Evolutionary conservation across 2,329 filamentous ascomycete species (phyloP).

Genomic region (Aspergillus unguis): DNA sequence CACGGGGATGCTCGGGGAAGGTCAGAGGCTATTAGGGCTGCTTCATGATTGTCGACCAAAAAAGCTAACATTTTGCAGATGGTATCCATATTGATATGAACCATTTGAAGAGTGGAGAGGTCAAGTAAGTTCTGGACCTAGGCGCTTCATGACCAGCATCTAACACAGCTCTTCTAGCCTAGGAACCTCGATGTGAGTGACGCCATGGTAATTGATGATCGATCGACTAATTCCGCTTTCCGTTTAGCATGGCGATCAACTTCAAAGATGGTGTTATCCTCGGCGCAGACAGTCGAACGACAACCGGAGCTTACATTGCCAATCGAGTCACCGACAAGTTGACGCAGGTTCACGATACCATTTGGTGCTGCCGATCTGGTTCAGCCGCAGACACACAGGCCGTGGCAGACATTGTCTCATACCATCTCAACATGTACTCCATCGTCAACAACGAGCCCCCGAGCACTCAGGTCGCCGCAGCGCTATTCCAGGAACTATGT

Average conservation of each 20-base stretch:
- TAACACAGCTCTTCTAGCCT: constrained; percentile 56
- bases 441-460: constrained; percentile 85
- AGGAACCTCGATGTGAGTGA: constrained; percentile 89
- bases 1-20: constrained; percentile 46
- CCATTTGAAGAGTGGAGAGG: constrained; percentile 95
- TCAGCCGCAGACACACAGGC: constrained; percentile 97
- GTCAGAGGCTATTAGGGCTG: constrained; percentile 27
- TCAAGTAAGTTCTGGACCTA: constrained; percentile 70
- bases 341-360: constrained; percentile 96
- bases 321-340: constrained; percentile 99
- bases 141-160: constrained; percentile 26
- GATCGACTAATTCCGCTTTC: not conserved
- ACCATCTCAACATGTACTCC: constrained; percentile 89
- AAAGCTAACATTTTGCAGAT: constrained; percentile 58
- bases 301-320: constrained; percentile 95
- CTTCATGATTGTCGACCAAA: not conserved
- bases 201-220: not conserved
- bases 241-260: constrained; percentile 89
- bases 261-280: constrained; percentile 98
- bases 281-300: constrained; percentile 93
- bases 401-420: constrained; percentile 95
- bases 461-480: constrained; percentile 90
- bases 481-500: constrained; percentile 96
- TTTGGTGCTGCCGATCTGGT: constrained; percentile 98
- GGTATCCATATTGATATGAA: constrained; percentile 99